Conservation (phyloP, 1,284 basidiomycete genomes). For the Moesziomyces parantarcticus region DNA sequence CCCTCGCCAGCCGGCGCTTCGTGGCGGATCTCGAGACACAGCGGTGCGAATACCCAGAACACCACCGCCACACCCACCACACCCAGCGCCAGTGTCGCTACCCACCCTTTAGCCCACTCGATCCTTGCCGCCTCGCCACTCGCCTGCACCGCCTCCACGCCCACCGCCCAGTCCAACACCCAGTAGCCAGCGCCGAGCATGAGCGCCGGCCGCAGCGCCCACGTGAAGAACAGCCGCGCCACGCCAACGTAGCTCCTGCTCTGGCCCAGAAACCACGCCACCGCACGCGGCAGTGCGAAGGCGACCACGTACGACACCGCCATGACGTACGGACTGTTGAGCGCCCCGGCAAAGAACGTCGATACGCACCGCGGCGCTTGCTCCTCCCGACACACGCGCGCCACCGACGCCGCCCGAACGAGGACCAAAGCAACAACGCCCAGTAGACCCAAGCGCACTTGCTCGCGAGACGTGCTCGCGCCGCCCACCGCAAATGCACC, state of each 20-base stretch:
- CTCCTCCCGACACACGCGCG: constrained; percentile 90
- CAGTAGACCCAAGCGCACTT: constrained; percentile 80
- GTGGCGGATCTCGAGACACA: constrained; percentile 58
- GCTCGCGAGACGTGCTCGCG: constrained; percentile 72
- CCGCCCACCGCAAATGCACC: constrained; percentile 21
- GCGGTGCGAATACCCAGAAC: constrained; percentile 60
- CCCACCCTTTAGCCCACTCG: constrained; percentile 42
- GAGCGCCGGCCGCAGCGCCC: constrained; percentile 58
- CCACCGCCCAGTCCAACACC: constrained; percentile 54
- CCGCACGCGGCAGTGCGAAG: constrained; percentile 31
- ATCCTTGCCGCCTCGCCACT: constrained; percentile 20
- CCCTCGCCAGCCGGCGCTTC: constrained; percentile 20
- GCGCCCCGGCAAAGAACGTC: constrained; percentile 71
- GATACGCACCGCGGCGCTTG: constrained; percentile 84
- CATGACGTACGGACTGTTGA: constrained; percentile 53
- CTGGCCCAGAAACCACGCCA: constrained; percentile 35
- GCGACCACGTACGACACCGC: constrained; percentile 48
- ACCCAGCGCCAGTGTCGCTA: constrained; percentile 41
- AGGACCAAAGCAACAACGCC: constrained; percentile 77
- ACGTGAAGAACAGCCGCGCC: constrained; percentile 46
- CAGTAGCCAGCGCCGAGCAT: constrained; percentile 58
- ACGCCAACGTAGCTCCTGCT: constrained; percentile 54
- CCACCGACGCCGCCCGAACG: constrained; percentile 79
- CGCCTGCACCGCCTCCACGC: constrained; percentile 13
- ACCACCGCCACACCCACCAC: constrained; percentile 34